Percentiles rank a stretch among this genome's conserved stretches.
Evolutionary conservation across 192 early-diverging fungal species (phyloP).

Genomic region (Backusella morwellensis): DNA sequence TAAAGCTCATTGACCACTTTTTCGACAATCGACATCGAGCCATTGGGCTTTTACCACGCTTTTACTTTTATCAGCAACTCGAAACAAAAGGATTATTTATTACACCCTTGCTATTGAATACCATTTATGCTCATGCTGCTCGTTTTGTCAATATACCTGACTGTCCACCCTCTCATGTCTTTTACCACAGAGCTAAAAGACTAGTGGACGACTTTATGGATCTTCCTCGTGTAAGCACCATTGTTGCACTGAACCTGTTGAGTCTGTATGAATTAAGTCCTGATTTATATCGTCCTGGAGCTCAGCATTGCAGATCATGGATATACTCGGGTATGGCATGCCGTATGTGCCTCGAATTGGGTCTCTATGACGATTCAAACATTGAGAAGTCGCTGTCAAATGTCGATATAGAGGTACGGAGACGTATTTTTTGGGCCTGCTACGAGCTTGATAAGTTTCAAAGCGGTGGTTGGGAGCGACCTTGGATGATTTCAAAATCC

Average conservation of each 20-base stretch:
- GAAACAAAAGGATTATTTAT: conserved; percentile 22
- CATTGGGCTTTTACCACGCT: conserved; percentile 2
- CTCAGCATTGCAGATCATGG: conserved; percentile 24
- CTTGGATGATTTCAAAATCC: conserved; percentile 4
- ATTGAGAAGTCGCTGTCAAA: background rate
- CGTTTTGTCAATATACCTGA: conserved; percentile 11
- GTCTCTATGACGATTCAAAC: conserved; percentile 12
- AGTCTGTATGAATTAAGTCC: conserved; percentile 10
- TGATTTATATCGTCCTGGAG: conserved; percentile 11
- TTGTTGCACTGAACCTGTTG: conserved; percentile 13
- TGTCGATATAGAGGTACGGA: conserved; percentile 10
- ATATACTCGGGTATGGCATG: conserved; percentile 32
- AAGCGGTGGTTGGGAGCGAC: conserved; percentile 12
- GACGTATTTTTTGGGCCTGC: conserved; percentile 19
- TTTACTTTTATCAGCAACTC: conserved; percentile 20
- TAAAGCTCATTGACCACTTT: conserved; percentile 30
- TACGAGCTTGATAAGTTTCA: conserved; percentile 22
- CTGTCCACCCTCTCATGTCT: conserved; percentile 24
- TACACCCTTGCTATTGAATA: conserved; percentile 29
- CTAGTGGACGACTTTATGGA: conserved; percentile 35
- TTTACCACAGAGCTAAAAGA: conserved; percentile 27
- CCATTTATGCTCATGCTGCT: conserved; percentile 31
- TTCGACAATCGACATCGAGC: conserved; percentile 16
- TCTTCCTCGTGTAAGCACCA: conserved; percentile 27
- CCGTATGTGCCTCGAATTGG: conserved; percentile 28